Conservation (phyloP, 2,329 filamentous ascomycete genomes). For the Lachnellula hyalina region DNA sequence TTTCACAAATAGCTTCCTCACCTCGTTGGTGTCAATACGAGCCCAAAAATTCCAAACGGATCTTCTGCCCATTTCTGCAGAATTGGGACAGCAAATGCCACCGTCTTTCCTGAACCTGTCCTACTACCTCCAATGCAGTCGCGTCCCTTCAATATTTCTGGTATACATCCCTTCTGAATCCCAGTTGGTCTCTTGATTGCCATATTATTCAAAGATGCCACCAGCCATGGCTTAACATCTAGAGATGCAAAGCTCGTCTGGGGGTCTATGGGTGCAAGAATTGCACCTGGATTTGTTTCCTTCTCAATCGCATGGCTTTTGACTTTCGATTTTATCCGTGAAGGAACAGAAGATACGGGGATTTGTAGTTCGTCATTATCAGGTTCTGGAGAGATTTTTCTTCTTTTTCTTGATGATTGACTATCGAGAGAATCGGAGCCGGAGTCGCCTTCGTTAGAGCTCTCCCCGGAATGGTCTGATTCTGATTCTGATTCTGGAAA, state of each 20-base stretch:
- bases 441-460: constrained; percentile 16
- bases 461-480: constrained; percentile 3
- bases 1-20: constrained; percentile 29
- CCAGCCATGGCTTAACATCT: constrained; percentile 78
- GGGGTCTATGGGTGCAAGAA: constrained; percentile 49
- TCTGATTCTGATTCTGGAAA: constrained; percentile 4
- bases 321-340: constrained; percentile 24
- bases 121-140: constrained; percentile 94
- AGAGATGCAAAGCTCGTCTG: constrained; percentile 67
- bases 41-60: constrained; percentile 82
- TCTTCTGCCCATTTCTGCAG: constrained; percentile 91
- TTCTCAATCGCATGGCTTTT: constrained; percentile 1
- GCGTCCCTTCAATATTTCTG: constrained; percentile 81
- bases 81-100: constrained; percentile 92
- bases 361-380: constrained; percentile 14
- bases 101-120: constrained; percentile 95
- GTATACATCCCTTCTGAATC: constrained; percentile 90
- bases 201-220: constrained; percentile 68
- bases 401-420: constrained; percentile 28
- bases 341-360: constrained; percentile 23
- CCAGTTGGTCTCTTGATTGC: constrained; percentile 85
- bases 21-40: constrained; percentile 85
- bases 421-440: constrained; percentile 31
- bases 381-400: constrained; percentile 21
- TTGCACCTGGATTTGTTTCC: constrained; percentile 19